Base-by-base conservation (phyloP, 1,284 basidiomycete genomes). In the Sporisorium reilianum region DNA sequence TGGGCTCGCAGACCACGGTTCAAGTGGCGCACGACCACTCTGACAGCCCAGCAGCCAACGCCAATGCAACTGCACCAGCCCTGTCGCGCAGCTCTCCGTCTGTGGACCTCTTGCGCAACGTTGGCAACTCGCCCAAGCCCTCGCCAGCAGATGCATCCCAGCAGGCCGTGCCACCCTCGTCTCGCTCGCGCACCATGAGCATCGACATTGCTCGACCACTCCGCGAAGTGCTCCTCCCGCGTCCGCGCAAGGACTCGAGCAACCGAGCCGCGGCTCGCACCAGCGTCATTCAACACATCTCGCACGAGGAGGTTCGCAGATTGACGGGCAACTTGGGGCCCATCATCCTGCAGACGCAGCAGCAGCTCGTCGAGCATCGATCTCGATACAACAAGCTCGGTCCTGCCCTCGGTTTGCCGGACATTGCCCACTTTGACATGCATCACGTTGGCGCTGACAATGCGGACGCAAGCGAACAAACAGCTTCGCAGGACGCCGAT, bases 281-380 rank as follows among this genome's bases (percentile, higher is more conserved):
- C 22, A 67, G 71, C 26, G 59, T 69, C 38, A 75, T 75, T 41
- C 58, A 75, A 34, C 72, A 75, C 36, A 51, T 70, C 20, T 75
- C 72, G 7, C 58, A 62, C 56, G 53, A 75, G 11, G 54, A 75
- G 28, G 71, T 62, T 5, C 71, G 55, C 30, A 56, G 55, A n/a
- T 12, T 55, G 32, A 74, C 65, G 2, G 62, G 62, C 16, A 55
- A 9, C 18, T 26, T 54, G 2, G 65, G 71, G 0, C 71, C 71
- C 0, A 45, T 68, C 11, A 52, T 69, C 16, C 48, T 74, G 25
- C 42, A 26, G 11, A 60, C 60, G 32, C 63, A 73, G n/a, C 53
- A 64, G 25, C 60, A 55, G 25, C 38, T 73, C 12, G 60, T 55
- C n/a, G 60, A 67, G 28, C 70, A 67, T 40, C 64, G 64, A 3